phyloP scores from a whole-genome alignment of 1,139 yeast genomes.

The Sugiyamaella grinbergsii region DNA sequence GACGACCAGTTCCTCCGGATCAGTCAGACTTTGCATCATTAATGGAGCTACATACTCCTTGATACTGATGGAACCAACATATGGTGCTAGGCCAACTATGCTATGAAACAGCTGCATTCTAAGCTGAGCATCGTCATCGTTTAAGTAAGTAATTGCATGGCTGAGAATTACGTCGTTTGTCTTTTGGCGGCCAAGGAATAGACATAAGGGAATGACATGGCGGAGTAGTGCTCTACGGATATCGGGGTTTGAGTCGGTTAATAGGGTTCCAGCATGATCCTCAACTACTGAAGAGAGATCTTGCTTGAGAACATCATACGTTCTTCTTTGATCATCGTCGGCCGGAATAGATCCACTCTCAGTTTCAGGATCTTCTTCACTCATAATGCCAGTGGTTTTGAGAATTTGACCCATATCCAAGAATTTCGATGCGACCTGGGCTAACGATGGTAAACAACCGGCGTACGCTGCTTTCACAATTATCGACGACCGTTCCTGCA shows the following conservation, averaged over 20 bases:
- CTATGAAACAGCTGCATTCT: slow-evolving; percentile 71
- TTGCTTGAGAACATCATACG: slow-evolving; percentile 43
- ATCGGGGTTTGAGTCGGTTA: slow-evolving; percentile 67
- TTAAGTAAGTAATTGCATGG: slow-evolving; percentile 86
- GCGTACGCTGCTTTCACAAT: slow-evolving; percentile 72
- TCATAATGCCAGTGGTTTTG: slow-evolving; percentile 47
- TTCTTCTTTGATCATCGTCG: slow-evolving; percentile 25
- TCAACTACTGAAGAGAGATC: slow-evolving; percentile 49
- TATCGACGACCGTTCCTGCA: slow-evolving; percentile 36
- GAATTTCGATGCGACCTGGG: slow-evolving; percentile 62
- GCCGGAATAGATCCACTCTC: slow-evolving; percentile 46
- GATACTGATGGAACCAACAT: slow-evolving; percentile 76
- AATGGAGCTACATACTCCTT: slow-evolving; percentile 89
- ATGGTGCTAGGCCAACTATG: slow-evolving; percentile 77
- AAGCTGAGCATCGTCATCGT: slow-evolving; percentile 70
- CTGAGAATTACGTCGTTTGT: slow-evolving; percentile 87
- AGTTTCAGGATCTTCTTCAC: slow-evolving; percentile 46
- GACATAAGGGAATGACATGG: slow-evolving; percentile 72
- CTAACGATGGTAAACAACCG: slow-evolving; percentile 67
- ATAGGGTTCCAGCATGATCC: slow-evolving; percentile 59
- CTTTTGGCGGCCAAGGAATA: slow-evolving; percentile 81
- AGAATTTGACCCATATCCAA: slow-evolving; percentile 65
- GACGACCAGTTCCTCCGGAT: slow-evolving; percentile 80
- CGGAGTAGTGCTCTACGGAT: slow-evolving; percentile 71
- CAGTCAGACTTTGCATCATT: slow-evolving; percentile 76